Base-by-base conservation (phyloP, 768 basidiomycete genomes). In the Calocera viscosa region DNA sequence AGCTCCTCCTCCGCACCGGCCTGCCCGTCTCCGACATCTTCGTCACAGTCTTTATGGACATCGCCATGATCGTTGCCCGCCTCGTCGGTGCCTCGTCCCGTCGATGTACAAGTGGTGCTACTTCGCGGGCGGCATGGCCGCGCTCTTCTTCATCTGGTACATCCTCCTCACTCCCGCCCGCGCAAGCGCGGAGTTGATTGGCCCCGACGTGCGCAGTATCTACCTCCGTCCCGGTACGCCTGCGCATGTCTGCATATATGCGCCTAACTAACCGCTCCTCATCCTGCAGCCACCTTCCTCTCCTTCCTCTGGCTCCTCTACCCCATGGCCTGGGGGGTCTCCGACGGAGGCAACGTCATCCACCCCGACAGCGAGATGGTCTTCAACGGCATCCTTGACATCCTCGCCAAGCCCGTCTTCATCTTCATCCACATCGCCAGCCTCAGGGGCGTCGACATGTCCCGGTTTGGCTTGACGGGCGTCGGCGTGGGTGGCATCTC, bases 231-330 rank as follows among this genome's bases (percentile, higher is more conserved):
- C 78, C n/a, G 53, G 53, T 60, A 26, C 49, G 49, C 22, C 49
- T 49, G 35, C 5, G 35, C 14, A 10, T 30, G 14, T 32, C 53
- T 22, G 2, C 30, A 11, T 26, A 19, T 3, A 17, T 7, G 14
- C 53, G 53, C 53, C 26, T 26, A 10, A 32, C 26, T 26, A 28
- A 16, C 24, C 10, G 11, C 30, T 16, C 2, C 11, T 10, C 2
- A 7, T 14, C 30, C 53, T 30, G 16, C 53, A 60, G 79, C 81
- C 1, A 70, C 69, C 16, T 79, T 79, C 75, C 76, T 86, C 68
- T 76, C 79, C n/a, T 78, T 83, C 74, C 76, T 85, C 70, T 84
- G 82, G 81, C 66, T 81, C 67, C 69, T 83, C n/a, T 85, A 85
- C 75, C 82, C 84, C 11, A 80, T 86, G 68, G 78, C 77, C 28